Evolutionary conservation across 116 monocot species (phyloP).

Genomic region (Posidonia oceanica): DNA sequence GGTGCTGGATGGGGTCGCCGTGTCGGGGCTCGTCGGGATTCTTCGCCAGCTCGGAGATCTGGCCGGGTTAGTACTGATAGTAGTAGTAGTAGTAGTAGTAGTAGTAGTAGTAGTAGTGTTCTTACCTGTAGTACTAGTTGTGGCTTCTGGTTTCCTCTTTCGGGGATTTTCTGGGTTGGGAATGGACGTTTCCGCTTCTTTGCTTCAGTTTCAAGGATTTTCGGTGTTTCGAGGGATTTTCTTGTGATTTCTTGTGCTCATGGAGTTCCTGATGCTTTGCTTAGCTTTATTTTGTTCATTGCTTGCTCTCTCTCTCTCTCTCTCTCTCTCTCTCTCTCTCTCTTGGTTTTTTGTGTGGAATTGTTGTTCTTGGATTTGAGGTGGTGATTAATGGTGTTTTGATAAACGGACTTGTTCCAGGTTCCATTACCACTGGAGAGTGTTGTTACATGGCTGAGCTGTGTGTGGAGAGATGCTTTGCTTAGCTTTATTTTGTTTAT

Average conservation of each 20-base stretch:
- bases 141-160: neutral
- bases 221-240: neutral
- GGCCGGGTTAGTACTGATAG: constrained; percentile 32
- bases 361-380: no score
- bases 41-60: constrained; percentile 80
- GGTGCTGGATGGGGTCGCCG: constrained; percentile 64
- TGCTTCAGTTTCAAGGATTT: neutral
- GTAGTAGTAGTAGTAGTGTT: neutral
- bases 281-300: neutral
- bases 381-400: no score
- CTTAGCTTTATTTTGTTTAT: neutral
- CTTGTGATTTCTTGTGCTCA: neutral
- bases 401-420: no score
- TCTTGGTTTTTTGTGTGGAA: no score
- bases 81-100: neutral
- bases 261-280: neutral
- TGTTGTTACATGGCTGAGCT: no score
- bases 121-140: neutral
- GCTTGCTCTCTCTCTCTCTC: no score
- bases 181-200: no score
- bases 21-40: constrained; percentile 70
- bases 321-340: no score
- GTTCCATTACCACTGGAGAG: no score
- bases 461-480: neutral
- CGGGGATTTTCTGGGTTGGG: neutral